phyloP scores from a whole-genome alignment of 2,329 filamentous ascomycete species.

The Diaporthe citrichinensis region DNA sequence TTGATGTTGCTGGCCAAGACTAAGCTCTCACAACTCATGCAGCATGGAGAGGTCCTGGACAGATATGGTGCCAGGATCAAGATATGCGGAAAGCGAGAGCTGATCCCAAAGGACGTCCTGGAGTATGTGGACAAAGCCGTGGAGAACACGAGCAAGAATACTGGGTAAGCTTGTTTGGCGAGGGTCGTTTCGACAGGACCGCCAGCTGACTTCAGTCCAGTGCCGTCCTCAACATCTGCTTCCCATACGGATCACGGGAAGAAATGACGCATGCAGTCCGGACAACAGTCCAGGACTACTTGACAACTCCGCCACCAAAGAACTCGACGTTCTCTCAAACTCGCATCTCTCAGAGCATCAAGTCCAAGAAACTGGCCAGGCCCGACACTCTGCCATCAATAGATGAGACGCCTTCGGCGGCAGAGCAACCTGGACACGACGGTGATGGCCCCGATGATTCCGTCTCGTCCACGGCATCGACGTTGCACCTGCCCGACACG shows the following conservation, averaged over 20 bases:
- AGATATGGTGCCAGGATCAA: constrained; percentile 91
- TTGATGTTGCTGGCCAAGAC: constrained; percentile 98
- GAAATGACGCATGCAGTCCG: constrained; percentile 94
- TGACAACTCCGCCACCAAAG: constrained; percentile 75
- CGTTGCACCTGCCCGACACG: constrained; percentile 65
- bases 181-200: background rate
- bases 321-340: constrained; percentile 87
- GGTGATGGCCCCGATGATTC: constrained; percentile 63
- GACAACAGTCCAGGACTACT: constrained; percentile 89
- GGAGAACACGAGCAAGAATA: constrained; percentile 89
- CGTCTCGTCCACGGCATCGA: constrained; percentile 70
- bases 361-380: constrained; percentile 73
- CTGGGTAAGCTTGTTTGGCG: constrained; percentile 67
- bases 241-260: constrained; percentile 95
- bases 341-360: constrained; percentile 88
- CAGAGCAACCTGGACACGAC: constrained; percentile 59
- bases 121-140: constrained; percentile 90
- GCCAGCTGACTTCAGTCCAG: constrained; percentile 51
- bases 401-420: constrained; percentile 62
- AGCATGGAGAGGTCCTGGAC: constrained; percentile 93
- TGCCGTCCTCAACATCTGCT: constrained; percentile 88
- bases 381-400: constrained; percentile 63
- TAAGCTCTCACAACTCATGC: constrained; percentile 90
- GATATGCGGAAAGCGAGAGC: constrained; percentile 85
- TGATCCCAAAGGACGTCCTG: constrained; percentile 89